Evolutionary conservation across 139 green algal genomes (phyloP).

Genomic region (Choricystis sp.): DNA sequence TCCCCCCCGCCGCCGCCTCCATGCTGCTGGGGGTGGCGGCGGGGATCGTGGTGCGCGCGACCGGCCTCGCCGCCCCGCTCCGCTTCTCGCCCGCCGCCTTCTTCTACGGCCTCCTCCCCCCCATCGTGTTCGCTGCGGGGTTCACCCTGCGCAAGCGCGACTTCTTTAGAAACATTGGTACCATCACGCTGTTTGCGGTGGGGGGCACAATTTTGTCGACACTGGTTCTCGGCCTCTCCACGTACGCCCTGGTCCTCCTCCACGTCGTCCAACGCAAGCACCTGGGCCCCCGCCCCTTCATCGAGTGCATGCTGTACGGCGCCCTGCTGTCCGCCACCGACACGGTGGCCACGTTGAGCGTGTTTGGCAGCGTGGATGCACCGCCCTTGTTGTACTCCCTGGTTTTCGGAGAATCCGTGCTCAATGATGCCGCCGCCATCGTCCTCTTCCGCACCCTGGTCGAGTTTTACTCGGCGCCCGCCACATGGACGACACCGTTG

Average conservation of each 20-base stretch:
- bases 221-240: conserved; percentile 40
- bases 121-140: conserved; percentile 56
- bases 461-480: conserved; percentile 12
- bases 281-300: conserved; percentile 22
- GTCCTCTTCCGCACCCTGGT: conserved; percentile 48
- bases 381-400: conserved; percentile 23
- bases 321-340: conserved; percentile 51
- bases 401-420: conserved; percentile 40
- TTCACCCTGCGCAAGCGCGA: conserved; percentile 30
- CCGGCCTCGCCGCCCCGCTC: conserved; percentile 19
- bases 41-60: conserved; percentile 5
- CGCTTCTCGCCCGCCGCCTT: conserved; percentile 27
- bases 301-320: conserved; percentile 42
- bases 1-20: conserved; percentile 25
- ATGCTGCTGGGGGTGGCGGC: conserved; percentile 28
- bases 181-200: conserved; percentile 21
- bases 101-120: conserved; percentile 51
- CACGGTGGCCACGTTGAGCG: conserved; percentile 40
- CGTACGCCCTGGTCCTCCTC: conserved; percentile 34
- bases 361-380: conserved; percentile 20
- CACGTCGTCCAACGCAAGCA: conserved; percentile 18
- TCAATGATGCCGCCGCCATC: conserved; percentile 63
- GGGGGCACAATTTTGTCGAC: conserved; percentile 37
- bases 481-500: conserved; percentile 3
- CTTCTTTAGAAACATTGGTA: conserved; percentile 23